These are phyloP conservation scores for Solanum virginianum DNA, from an alignment of 257 asterid genomes.

Conservation along the genomic window DNA sequence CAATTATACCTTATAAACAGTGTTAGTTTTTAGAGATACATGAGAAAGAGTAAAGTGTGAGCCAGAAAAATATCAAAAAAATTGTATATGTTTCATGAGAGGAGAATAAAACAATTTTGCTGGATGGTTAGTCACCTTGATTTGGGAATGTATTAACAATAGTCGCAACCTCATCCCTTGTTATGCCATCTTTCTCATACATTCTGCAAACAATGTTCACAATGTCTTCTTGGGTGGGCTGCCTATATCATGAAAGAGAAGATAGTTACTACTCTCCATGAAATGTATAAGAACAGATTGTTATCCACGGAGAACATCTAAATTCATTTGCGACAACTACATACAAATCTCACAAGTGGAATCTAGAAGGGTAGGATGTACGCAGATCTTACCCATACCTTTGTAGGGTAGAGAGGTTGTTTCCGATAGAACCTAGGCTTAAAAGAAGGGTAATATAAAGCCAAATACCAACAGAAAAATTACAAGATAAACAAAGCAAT, in stretches of 20 bases:
- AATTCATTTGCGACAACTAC: neutral
- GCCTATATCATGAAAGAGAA: conserved; percentile 46
- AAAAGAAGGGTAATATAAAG: neutral
- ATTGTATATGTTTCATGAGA: neutral
- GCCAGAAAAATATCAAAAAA: neutral
- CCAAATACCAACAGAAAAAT: neutral
- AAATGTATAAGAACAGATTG: neutral
- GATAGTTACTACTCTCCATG: neutral
- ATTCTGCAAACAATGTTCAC: conserved; percentile 64
- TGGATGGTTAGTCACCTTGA: conserved; percentile 45
- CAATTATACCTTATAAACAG: neutral
- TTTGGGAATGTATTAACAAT: conserved; percentile 67
- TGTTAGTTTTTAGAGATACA: neutral
- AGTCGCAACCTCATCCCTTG: conserved; percentile 43
- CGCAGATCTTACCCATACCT: neutral
- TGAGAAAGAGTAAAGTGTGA: neutral
- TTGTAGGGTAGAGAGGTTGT: neutral
- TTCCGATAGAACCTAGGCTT: neutral
- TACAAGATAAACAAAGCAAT: neutral
- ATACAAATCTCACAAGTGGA: neutral
- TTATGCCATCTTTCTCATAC: conserved; percentile 88
- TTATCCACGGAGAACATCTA: neutral
- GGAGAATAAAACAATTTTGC: neutral
- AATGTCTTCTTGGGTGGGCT: conserved; percentile 88
- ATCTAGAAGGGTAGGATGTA: neutral